Conservation (phyloP, 768 basidiomycete species). For the Suillus tomentosus region DNA sequence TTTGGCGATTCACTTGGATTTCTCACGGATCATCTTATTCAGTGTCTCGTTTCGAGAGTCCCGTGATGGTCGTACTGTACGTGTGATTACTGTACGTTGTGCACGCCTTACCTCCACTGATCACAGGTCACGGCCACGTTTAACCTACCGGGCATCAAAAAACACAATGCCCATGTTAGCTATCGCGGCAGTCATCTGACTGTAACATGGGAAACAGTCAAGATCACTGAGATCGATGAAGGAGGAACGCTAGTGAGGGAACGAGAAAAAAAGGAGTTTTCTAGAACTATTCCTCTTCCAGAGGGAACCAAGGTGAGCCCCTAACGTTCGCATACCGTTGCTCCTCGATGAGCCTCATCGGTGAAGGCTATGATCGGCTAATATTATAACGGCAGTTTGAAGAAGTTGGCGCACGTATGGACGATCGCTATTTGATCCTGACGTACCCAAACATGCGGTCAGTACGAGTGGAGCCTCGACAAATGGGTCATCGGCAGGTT, state of each 20-base stretch:
- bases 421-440: constrained; percentile 58
- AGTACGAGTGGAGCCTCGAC: constrained; percentile 36
- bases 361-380: constrained; percentile 8
- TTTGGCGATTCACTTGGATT: constrained; percentile 1
- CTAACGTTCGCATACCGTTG: not conserved
- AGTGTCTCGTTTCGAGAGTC: constrained; percentile 75
- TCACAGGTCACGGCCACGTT: constrained; percentile 64
- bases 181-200: constrained; percentile 63
- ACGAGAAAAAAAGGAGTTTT: constrained; percentile 60
- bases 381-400: constrained; percentile 54
- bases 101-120: constrained; percentile 26
- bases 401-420: constrained; percentile 70
- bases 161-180: constrained; percentile 76
- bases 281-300: constrained; percentile 69
- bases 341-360: constrained; percentile 1
- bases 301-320: constrained; percentile 67
- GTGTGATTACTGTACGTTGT: constrained; percentile 21
- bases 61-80: constrained; percentile 59
- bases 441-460: constrained; percentile 57
- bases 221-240: constrained; percentile 63
- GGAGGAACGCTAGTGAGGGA: constrained; percentile 63
- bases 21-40: constrained; percentile 5
- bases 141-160: constrained; percentile 67
- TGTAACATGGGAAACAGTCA: constrained; percentile 66
- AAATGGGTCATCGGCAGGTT: constrained; percentile 23